Conservation (phyloP, 2,329 filamentous ascomycete species). For the Lachnellula suecica region DNA sequence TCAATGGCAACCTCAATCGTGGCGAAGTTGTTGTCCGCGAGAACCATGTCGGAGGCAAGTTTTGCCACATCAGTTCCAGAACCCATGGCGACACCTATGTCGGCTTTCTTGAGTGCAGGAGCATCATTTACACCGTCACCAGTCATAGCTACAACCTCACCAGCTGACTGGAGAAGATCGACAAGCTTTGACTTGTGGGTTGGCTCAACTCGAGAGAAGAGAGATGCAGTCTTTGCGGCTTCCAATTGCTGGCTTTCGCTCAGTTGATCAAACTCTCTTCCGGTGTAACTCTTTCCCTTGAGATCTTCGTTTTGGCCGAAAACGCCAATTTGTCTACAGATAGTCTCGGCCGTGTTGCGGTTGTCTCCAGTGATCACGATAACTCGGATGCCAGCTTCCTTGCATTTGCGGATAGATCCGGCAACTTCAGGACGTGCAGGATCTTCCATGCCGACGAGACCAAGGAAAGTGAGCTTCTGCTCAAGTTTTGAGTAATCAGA, state of each 20-base stretch:
- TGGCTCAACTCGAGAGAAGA: conserved; percentile 96
- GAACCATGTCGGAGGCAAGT: conserved; percentile 96
- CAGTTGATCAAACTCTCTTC: conserved; percentile 88
- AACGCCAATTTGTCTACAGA: conserved; percentile 95
- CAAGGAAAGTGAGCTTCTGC: conserved; percentile 90
- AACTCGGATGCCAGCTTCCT: conserved; percentile 89
- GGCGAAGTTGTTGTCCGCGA: conserved; percentile 98
- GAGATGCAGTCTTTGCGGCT: conserved; percentile 79
- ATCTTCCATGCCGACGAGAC: conserved; percentile 94
- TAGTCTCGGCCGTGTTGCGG: conserved; percentile 94
- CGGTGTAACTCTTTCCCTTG: conserved; percentile 89
- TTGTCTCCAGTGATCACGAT: conserved; percentile 99
- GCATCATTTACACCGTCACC: conserved; percentile 98
- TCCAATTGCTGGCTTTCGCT: conserved; percentile 76
- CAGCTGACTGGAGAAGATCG: conserved; percentile 87
- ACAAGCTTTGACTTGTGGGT: conserved; percentile 97
- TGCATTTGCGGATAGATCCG: conserved; percentile 82
- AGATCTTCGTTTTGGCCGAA: conserved; percentile 82
- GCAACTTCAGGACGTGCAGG: conserved; percentile 92
- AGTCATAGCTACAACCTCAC: conserved; percentile 98
- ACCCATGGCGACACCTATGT: conserved; percentile 99
- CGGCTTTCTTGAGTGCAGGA: conserved; percentile 94
- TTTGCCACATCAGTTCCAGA: conserved; percentile 97
- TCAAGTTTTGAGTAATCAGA: conserved; percentile 84
- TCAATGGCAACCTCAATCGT: conserved; percentile 96